Evolutionary conservation across 2,329 filamentous ascomycete species (phyloP), one percentile per base, ranked within the genome.

Genomic region (Proliferodiscus dingleyae): DNA sequence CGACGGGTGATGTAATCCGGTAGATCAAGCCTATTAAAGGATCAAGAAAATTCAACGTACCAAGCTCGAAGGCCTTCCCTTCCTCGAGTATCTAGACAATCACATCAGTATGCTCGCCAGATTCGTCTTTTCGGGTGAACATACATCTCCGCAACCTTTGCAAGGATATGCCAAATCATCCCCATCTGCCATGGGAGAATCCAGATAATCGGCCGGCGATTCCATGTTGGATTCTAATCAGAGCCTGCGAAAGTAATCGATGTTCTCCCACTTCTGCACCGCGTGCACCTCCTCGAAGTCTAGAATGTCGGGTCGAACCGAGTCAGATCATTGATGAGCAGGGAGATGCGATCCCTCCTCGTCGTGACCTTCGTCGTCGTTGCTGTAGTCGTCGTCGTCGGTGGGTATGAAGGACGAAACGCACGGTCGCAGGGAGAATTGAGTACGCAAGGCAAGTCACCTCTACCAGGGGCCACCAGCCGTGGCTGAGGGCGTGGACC

Each of bases 1-100:
- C 30, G 37, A 33, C 32, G 19, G 13, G n/a, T n/a, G n/a, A n/a
- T n/a, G n/a, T n/a, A n/a, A n/a, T n/a, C n/a, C n/a, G n/a, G n/a
- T n/a, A n/a, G n/a, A n/a, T n/a, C n/a, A n/a, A n/a, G n/a, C n/a
- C n/a, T n/a, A n/a, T n/a, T 16, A 11, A 18, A 15, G 34, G 21
- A 15, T 7, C 9, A 10, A n/a, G 36, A 33, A 26, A 40, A 44
- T 24, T 33, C 47, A 53, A 70, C 78, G 64, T 71, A 97, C 91
- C 89, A 61, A 98, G 78, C 71, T 98, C 93, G 62, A 95, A 98
- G 42, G 93, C 93, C 70, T 97, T 97, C 60, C 93, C 93, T 75
- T 98, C 93, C 69, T 98, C 93, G 16, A 98, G 78, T 57, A 97
- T 95, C 89, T 96, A 66, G 6, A 46, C 40, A 39, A 53, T 41